Evolutionary conservation across 306 rosid genomes (phyloP), one percentile per base, ranked within the genome.

Genomic region (Myrica gale): DNA sequence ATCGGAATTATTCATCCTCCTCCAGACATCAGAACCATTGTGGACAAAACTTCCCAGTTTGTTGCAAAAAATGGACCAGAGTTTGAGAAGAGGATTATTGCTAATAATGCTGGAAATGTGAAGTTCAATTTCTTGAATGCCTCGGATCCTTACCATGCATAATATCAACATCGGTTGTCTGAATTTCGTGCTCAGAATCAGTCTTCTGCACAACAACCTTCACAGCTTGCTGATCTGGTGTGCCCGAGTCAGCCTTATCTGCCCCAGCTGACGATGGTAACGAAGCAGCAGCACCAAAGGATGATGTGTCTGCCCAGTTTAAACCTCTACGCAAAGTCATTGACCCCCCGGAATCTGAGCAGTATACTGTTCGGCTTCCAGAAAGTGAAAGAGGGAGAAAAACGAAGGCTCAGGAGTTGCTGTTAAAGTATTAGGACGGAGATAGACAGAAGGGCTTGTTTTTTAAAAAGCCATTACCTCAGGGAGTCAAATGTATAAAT

Each of bases 1-100:
- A 92, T 95, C 80, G 98, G 98, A 65, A 95, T 95, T 39, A 95
- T 95, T 48, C 96, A 95, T 32, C 98, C 97, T 20, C 97, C 97
- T 73, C 96, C 89, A 0, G 97, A 95, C 39, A 92, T 95, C 47
- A 80, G 97, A 81, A 89, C 87, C 76, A 95, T 95, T 66, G 98
- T 95, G 9, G 98, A 95, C 77, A 95, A 95, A 76, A 95, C 98
- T 0, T n/a, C 97, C 20, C 93, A 85, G 79, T 95, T 95, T 16
- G 98, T 95, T 26, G 93, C 97, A 1, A 95, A 92, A 80, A 92
- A 89, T 44, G 98, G 98, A 43, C 92, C 90, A 0, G 98, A 95
- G 9, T 95, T 95, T 55, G 97, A 90, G 70, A 95, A 95, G 80
- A 89, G 98, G 84, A 95, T 95, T 76, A 82, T 95, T 67, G 96